A percentile compares a stretch with the other conserved stretches of the same genome.
phyloP scores from a whole-genome alignment of 2,329 filamentous ascomycete species.

The Periglandula ipomoeae region DNA sequence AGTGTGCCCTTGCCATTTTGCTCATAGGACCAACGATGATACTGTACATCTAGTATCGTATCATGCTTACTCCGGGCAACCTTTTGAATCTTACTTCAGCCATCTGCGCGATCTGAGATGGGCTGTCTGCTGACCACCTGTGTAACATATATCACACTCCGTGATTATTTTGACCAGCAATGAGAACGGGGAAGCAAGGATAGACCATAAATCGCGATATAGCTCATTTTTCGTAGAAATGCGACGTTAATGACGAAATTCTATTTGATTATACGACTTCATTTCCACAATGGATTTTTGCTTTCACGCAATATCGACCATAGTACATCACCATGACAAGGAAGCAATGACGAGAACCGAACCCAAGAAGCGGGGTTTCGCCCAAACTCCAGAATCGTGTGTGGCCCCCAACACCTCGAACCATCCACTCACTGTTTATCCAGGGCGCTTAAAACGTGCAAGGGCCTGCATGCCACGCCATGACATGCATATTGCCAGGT shows the following conservation, averaged over 20 bases:
- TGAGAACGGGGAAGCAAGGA: no score
- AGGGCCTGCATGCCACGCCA: neutral
- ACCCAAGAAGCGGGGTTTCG: neutral
- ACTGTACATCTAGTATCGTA: neutral
- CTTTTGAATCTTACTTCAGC: neutral
- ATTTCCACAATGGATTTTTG: no score
- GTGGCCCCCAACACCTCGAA: neutral
- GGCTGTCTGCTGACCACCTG: neutral
- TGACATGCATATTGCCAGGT: neutral
- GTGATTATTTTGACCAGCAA: neutral
- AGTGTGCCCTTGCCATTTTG: neutral
- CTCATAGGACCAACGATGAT: no score
- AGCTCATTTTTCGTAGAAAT: no score
- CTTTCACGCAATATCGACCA: no score
- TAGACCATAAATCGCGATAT: no score
- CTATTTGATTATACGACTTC: no score
- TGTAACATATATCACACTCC: neutral
- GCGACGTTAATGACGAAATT: no score
- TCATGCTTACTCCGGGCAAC: neutral
- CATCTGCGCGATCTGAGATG: neutral
- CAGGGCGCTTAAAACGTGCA: neutral
- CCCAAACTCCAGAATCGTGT: neutral
- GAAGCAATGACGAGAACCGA: neutral
- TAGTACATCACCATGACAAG: neutral
- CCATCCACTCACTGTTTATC: neutral